Evolutionary conservation across 129 eudicot genomes (phyloP).

Genomic region (Calendula officinalis): DNA sequence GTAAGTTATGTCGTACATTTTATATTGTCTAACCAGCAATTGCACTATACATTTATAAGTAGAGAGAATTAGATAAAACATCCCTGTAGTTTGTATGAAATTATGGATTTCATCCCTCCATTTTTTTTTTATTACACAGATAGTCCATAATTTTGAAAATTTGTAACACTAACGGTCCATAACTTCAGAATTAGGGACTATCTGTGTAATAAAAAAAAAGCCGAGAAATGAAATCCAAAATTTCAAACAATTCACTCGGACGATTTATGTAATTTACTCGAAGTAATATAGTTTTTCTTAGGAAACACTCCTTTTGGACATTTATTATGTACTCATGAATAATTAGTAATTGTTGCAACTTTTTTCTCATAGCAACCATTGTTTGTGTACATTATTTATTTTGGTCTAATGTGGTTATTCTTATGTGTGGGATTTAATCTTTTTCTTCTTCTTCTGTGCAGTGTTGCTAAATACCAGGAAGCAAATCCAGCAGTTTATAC

Average conservation of each 20-base stretch:
- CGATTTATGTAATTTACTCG: not conserved
- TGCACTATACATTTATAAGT: not conserved
- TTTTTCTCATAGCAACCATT: not conserved
- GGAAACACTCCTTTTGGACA: conserved; percentile 7
- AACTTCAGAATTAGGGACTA: too few relatives aligned
- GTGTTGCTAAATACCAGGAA: conserved; percentile 97
- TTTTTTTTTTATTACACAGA: too few relatives aligned
- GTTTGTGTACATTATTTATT: not conserved
- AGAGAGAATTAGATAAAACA: too few relatives aligned
- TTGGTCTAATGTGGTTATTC: conserved; percentile 1
- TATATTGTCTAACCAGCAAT: not conserved
- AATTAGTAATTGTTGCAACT: not conserved
- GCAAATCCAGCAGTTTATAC: conserved; percentile 98
- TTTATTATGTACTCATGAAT: conserved; percentile 3
- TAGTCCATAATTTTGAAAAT: too few relatives aligned
- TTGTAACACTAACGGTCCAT: too few relatives aligned
- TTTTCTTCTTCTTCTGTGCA: conserved; percentile 32
- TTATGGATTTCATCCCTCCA: too few relatives aligned
- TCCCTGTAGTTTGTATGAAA: too few relatives aligned
- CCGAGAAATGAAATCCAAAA: too few relatives aligned
- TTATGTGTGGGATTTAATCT: conserved; percentile 11
- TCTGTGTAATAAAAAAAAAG: too few relatives aligned
- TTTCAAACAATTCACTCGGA: not conserved
- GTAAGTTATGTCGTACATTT: conserved; percentile 37
- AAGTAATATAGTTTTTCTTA: not conserved